Evolutionary conservation across 306 rosid species (phyloP).

Genomic region (Astragalus membranaceus): DNA sequence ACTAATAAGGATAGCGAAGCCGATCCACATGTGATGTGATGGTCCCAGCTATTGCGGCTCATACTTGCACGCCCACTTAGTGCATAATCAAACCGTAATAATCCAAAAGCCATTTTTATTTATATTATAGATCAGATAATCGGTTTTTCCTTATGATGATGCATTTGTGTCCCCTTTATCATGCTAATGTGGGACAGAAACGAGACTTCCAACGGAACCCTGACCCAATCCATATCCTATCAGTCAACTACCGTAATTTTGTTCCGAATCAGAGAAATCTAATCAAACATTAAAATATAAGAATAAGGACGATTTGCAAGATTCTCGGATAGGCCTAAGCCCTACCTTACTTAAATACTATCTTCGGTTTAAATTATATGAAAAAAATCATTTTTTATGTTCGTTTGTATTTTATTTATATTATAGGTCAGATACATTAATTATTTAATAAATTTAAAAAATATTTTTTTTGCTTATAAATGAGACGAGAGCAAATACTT

Average conservation of each 20-base stretch:
- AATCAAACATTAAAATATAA: conserved; percentile 10
- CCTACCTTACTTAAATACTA: neutral
- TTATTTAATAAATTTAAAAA: no score
- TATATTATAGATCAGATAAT: no score
- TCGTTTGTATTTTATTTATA: no score
- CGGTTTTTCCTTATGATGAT: neutral
- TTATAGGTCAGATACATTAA: no score
- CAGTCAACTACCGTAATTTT: conserved; percentile 19
- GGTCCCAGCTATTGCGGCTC: conserved; percentile 18
- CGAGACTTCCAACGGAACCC: conserved; percentile 13
- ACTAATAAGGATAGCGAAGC: no score
- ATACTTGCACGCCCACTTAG: conserved; percentile 23
- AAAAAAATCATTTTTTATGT: no score
- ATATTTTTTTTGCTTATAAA: no score
- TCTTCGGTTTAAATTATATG: no score
- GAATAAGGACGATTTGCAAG: neutral
- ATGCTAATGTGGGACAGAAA: conserved; percentile 19
- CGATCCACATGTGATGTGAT: conserved; percentile 20
- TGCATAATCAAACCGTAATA: conserved; percentile 24
- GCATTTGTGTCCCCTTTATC: conserved; percentile 5
- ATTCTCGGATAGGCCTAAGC: neutral
- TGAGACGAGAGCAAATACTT: no score
- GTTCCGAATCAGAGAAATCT: conserved; percentile 6
- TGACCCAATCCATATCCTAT: neutral
- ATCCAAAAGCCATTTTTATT: conserved; percentile 14